Evolutionary conservation across 2,329 filamentous ascomycete genomes (phyloP).

Genomic region (Exophiala mesophila): DNA sequence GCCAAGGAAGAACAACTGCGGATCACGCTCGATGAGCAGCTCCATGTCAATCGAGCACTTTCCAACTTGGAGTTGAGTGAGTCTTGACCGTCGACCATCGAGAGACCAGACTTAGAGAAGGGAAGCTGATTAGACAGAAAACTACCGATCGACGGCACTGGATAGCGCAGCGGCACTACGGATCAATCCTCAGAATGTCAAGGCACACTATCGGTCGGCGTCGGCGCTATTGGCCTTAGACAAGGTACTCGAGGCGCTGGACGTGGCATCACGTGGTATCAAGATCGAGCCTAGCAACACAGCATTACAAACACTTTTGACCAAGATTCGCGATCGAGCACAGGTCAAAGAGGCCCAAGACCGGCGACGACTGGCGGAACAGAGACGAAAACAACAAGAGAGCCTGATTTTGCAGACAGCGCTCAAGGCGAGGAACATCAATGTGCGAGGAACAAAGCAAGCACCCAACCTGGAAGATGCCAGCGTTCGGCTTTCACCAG

Average conservation of each 20-base stretch:
- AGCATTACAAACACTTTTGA: constrained; percentile 57
- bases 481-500: constrained; percentile 61
- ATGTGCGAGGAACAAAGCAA: constrained; percentile 59
- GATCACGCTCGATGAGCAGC: constrained; percentile 63
- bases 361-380: constrained; percentile 50
- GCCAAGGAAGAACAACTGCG: constrained; percentile 60
- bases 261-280: constrained; percentile 70
- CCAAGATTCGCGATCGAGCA: constrained; percentile 59
- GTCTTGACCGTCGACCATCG: constrained; percentile 23
- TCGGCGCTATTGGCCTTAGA: constrained; percentile 72
- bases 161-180: constrained; percentile 78
- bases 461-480: constrained; percentile 88
- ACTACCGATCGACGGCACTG: constrained; percentile 78
- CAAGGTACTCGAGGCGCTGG: constrained; percentile 72
- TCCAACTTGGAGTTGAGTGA: constrained; percentile 78
- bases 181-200: constrained; percentile 75
- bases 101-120: too few species aligned
- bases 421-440: constrained; percentile 65
- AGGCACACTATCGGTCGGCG: constrained; percentile 84
- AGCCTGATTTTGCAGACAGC: constrained; percentile 60
- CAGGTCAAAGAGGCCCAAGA: constrained; percentile 53
- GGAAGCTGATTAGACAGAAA: constrained; percentile 50
- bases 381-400: constrained; percentile 47
- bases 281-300: constrained; percentile 66
- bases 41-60: constrained; percentile 81